Evolutionary conservation across 73 alveolate genomes (phyloP), one percentile per base, ranked within the genome.

Genomic region (Blepharisma japonicum): DNA sequence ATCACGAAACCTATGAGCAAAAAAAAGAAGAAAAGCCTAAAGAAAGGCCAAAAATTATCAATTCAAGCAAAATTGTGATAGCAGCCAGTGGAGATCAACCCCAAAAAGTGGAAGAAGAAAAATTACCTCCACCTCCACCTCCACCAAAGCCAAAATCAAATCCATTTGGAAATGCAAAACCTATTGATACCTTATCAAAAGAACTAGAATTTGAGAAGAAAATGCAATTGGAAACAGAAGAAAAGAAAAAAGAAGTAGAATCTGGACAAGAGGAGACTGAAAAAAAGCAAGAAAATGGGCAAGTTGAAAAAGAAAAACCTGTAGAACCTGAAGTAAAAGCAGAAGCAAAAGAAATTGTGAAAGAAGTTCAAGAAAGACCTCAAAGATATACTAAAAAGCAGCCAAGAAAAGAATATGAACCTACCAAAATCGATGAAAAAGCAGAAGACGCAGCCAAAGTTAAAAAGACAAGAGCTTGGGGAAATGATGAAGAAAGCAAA

Each of bases 81-180:
- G 74, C 74, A 20, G 47, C 74, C 14, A 9, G 49, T 14, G 74
- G 23, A 61, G 74, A 61, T 8, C 14, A 11, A 14, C 66, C n/a
- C 4, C 66, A 18, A 14, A n/a, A n/a, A 61, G 47, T n/a, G 14
- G 47, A 18, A 18, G 18, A 61, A 61, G 38, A 14, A 32, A 32
- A 32, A 32, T 32, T 32, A 32, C 42, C 42, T 32, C 42, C 42
- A 2, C 46, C 74, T 1, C 74, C 14, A 25, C 49, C 39, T 9
- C 18, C 74, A 20, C 18, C 74, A 20, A 61, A 61, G 74, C 74
- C 74, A 8, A 61, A 61, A 25, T 14, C 47, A 8, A 61, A 61
- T 5, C 74, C 74, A 0, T 61, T 61, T 25, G 74, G 74, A 20
- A 25, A 61, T 61, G 74, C 74, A 20, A 61, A 25, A 25, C 74